Base-by-base conservation (phyloP, 1,284 basidiomycete genomes). In the Leccinum pallidistipes region DNA sequence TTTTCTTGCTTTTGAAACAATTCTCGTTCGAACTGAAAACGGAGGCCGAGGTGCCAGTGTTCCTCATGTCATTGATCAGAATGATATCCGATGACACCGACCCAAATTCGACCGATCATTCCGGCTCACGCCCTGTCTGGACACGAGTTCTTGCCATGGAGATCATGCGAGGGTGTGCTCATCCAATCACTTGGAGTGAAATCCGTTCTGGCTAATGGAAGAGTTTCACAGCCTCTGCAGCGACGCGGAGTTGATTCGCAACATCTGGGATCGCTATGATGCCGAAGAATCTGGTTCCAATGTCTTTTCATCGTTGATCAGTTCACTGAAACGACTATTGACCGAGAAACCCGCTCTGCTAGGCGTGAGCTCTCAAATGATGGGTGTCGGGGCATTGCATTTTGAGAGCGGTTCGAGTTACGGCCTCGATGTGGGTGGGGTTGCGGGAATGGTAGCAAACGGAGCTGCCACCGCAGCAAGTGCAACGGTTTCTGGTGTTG, bases 1-100 rank as follows among this genome's bases (percentile, higher is more conserved):
- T 98, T 50, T 98, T 96, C 78, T 82, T 98, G 29, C 84, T 98
- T 9, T 82, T 98, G 59, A 96, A 97, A 64, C 92, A 96, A 59
- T 98, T 98, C 76, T 91, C 89, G 3, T 79, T 81, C 31, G 91
- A 97, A 68, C 80, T 97, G 38, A 80, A 84, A 62, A 85, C 87
- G 0, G 92, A 97, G 74, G 83, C 91, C 0, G 93, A 96, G 71
- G 89, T 92, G 21, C 21, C 21, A 21, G 21, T 21, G 0, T 96
- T 97, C 76, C 80, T 96, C 14, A 85, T 86, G 76, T 80, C 95
- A 43, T 82, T 97, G 43, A 91, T 96, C 65, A 84, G 83, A 66
- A 86, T 94, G 62, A 84, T 95, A 54, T 82, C 86, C 9, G 90
- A 92, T 8, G 93, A 95, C 40, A 65, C 73, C 0, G 82, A 84